Evolutionary conservation across 805 yeast species (phyloP).

Genomic region (Suhomyces xylopsoci): DNA sequence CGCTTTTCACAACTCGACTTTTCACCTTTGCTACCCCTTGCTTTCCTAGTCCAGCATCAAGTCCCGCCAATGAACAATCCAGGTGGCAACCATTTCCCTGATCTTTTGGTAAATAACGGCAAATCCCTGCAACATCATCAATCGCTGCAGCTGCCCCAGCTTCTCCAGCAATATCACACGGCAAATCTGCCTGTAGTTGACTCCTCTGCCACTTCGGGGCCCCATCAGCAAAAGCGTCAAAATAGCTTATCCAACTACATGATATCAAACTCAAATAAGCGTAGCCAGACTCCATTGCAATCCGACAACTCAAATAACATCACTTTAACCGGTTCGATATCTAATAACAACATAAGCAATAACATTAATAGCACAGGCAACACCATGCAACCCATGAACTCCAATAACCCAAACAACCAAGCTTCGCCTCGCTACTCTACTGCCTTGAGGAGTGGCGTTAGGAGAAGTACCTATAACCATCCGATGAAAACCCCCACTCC

Average conservation of each 20-base stretch:
- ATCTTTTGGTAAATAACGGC: constrained; percentile 5
- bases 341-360: background rate
- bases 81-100: constrained; percentile 4
- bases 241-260: constrained; percentile 35
- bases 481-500: constrained; percentile 39
- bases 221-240: constrained; percentile 37
- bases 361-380: background rate
- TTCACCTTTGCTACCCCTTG: background rate
- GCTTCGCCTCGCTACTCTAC: background rate
- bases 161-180: background rate
- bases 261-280: constrained; percentile 31
- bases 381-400: background rate
- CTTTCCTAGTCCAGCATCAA: background rate
- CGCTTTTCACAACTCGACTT: background rate
- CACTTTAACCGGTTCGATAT: constrained; percentile 14
- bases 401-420: background rate
- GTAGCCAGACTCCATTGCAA: constrained; percentile 27
- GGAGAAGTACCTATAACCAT: constrained; percentile 15
- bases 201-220: background rate
- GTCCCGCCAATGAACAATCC: constrained; percentile 1
- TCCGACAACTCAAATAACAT: constrained; percentile 6
- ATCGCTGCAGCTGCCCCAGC: background rate
- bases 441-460: constrained; percentile 6
- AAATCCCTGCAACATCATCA: background rate
- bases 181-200: background rate